These are phyloP conservation scores for Salix koriyanagi DNA, from an alignment of 345 rosid species.

Conservation along the genomic window DNA sequence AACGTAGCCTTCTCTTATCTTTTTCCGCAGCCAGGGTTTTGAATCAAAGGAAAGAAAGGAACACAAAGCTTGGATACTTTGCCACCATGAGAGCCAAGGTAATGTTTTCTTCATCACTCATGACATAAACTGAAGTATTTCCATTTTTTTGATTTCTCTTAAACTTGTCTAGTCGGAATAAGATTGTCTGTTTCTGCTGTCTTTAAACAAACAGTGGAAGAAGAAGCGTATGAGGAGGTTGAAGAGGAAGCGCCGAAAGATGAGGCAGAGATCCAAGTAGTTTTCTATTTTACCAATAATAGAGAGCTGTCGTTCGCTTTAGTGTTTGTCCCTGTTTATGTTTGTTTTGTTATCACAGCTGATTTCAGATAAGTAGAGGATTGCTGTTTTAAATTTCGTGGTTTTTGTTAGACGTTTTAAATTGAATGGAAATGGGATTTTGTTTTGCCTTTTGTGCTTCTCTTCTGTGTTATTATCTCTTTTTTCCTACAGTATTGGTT, in stretches of 20 bases:
- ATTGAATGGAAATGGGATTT: slow-evolving; percentile 1
- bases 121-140: neutral
- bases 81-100: slow-evolving; percentile 90
- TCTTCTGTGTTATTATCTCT: neutral
- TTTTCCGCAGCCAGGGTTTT: slow-evolving; percentile 24
- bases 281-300: neutral
- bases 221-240: slow-evolving; percentile 99
- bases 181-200: slow-evolving; percentile 1
- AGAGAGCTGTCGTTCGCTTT: neutral
- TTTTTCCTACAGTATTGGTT: neutral
- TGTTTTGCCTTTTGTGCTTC: neutral
- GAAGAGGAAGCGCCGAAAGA: slow-evolving; percentile 99
- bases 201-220: slow-evolving; percentile 66
- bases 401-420: slow-evolving; percentile 1
- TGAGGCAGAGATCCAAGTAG: slow-evolving; percentile 99
- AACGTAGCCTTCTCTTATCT: neutral
- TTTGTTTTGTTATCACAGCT: neutral
- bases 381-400: neutral
- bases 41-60: neutral
- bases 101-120: neutral
- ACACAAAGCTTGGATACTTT: neutral
- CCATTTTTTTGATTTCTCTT: neutral
- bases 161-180: too few species aligned
- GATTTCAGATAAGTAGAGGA: neutral
- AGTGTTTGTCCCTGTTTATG: neutral